phyloP scores from a whole-genome alignment of 805 yeast genomes.

The Saturnispora bothae region DNA sequence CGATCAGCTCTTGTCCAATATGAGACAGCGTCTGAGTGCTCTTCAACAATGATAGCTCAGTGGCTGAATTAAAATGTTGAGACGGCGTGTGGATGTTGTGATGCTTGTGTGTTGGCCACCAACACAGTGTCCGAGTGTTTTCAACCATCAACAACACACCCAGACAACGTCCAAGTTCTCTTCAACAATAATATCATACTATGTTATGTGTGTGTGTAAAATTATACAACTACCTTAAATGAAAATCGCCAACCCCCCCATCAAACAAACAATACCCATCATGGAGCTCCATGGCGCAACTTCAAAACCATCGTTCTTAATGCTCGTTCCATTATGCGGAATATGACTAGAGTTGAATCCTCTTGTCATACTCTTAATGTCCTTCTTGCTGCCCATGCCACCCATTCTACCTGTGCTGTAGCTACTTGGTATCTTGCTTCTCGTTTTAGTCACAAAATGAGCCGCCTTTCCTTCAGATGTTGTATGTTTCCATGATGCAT shows the following conservation, averaged over 20 bases:
- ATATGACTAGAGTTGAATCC: not conserved
- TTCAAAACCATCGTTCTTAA: constrained; percentile 4
- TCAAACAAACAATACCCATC: constrained; percentile 4
- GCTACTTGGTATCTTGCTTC: not conserved
- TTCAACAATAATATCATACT: too few relatives aligned
- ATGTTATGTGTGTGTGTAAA: too few relatives aligned
- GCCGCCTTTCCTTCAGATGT: not conserved
- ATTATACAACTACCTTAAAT: not conserved
- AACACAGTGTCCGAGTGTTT: too few relatives aligned
- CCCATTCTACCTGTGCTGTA: not conserved
- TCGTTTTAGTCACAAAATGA: not conserved
- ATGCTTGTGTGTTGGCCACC: not conserved
- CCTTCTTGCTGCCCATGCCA: not conserved
- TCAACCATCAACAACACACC: too few relatives aligned
- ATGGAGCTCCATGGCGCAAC: constrained; percentile 3
- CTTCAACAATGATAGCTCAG: constrained; percentile 50
- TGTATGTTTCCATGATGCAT: not conserved
- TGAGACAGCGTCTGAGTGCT: constrained; percentile 84
- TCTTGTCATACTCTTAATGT: not conserved
- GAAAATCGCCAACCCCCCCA: constrained; percentile 1
- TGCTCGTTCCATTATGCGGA: not conserved
- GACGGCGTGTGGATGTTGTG: too few relatives aligned
- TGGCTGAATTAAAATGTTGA: too few relatives aligned
- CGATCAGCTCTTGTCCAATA: constrained; percentile 63
- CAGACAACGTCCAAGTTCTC: too few relatives aligned